These are phyloP conservation scores for Vitis labrusca DNA, from an alignment of 164 flowering plant genomes.

Conservation along the genomic window DNA sequence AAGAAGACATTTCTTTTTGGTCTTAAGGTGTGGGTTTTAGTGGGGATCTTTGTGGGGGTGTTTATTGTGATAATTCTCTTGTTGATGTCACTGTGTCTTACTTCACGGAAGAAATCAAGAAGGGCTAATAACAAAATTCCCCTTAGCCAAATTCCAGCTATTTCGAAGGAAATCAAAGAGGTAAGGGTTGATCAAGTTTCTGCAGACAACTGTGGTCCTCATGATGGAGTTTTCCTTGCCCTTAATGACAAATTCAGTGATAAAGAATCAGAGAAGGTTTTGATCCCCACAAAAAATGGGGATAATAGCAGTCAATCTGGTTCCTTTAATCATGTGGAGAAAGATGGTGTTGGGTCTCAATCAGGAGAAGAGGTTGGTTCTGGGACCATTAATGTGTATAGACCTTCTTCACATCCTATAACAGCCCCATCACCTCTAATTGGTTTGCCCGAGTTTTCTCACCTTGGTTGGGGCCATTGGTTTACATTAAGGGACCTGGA, in stretches of 20 bases:
- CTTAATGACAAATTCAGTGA: neutral
- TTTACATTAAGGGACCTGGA: conserved; percentile 28
- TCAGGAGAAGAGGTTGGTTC: conserved; percentile 2
- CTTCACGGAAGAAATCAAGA: conserved; percentile 58
- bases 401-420: neutral
- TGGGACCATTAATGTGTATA: neutral
- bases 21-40: conserved; percentile 70
- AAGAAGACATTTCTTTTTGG: conserved; percentile 49
- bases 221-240: neutral
- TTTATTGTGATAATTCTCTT: conserved; percentile 50
- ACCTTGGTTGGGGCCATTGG: conserved; percentile 33
- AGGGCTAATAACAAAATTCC: conserved; percentile 40
- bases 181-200: conserved; percentile 45
- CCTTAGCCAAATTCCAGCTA: conserved; percentile 41
- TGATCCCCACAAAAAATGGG: neutral
- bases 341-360: conserved; percentile 2
- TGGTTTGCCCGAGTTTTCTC: conserved; percentile 27
- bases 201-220: neutral
- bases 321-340: conserved; percentile 3
- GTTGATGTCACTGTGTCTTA: conserved; percentile 52
- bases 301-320: conserved; percentile 3
- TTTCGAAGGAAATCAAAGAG: conserved; percentile 54
- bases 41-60: conserved; percentile 52
- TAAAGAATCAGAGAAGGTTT: conserved; percentile 3
- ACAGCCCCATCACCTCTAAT: conserved; percentile 18